Evolutionary conservation across 2,329 filamentous ascomycete genomes (phyloP).

Genomic region (Scedosporium minutisporum): DNA sequence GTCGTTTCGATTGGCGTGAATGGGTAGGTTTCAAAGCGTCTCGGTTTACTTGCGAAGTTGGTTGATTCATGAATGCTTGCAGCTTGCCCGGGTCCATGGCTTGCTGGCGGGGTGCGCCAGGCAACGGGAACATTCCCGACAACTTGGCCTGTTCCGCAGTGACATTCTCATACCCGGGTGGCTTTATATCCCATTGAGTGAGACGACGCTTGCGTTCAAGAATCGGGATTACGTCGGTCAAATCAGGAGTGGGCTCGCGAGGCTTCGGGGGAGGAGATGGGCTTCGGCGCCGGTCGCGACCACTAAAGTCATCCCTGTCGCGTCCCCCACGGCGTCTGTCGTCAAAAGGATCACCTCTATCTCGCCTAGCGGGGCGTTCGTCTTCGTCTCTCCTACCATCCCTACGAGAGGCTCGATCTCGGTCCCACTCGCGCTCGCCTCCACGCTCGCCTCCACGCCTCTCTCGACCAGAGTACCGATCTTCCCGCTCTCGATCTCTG

Average conservation of each 20-base stretch:
- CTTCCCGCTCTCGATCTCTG: constrained; percentile 86
- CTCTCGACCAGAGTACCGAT: constrained; percentile 69
- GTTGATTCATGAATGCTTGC: constrained; percentile 91
- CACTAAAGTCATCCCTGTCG: constrained; percentile 30
- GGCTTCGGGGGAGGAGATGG: constrained; percentile 70
- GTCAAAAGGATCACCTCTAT: constrained; percentile 33
- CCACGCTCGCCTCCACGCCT: constrained; percentile 50
- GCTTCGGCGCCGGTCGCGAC: constrained; percentile 53
- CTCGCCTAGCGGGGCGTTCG: constrained; percentile 41
- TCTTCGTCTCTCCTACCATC: constrained; percentile 60
- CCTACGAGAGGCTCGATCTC: constrained; percentile 55
- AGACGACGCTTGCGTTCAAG: constrained; percentile 80
- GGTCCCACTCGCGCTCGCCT: constrained; percentile 68
- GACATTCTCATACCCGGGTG: constrained; percentile 94
- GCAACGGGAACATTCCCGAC: constrained; percentile 97
- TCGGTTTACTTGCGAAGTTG: constrained; percentile 51
- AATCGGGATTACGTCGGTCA: constrained; percentile 77
- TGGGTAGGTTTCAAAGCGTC: constrained; percentile 86
- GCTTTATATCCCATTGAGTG: constrained; percentile 99
- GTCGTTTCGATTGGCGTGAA: constrained; percentile 85
- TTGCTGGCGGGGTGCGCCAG: constrained; percentile 84
- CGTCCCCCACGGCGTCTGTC: constrained; percentile 43
- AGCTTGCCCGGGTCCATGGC: constrained; percentile 90
- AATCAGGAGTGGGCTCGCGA: constrained; percentile 88
- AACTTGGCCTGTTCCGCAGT: constrained; percentile 97